These are phyloP conservation scores for Alternaria triticina DNA, from an alignment of 2,329 filamentous ascomycete species.

Conservation along the genomic window DNA sequence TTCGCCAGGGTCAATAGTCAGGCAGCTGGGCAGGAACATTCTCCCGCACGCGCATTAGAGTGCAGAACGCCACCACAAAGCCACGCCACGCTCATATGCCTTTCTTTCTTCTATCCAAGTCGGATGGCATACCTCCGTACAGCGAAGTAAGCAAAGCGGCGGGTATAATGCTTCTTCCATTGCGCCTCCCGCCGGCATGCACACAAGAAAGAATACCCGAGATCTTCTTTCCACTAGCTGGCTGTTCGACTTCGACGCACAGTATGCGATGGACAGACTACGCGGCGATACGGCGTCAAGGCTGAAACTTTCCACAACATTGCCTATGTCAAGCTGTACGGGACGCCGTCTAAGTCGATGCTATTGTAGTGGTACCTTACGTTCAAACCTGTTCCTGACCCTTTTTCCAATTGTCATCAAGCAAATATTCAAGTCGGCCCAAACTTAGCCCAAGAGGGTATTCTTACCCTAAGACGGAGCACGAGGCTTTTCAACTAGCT, in stretches of 20 bases:
- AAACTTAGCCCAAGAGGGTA: conserved; percentile 20
- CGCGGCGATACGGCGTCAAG: neutral
- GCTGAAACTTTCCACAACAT: neutral
- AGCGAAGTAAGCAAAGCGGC: neutral
- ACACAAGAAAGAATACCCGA: conserved; percentile 4
- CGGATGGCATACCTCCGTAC: neutral
- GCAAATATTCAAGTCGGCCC: conserved; percentile 14
- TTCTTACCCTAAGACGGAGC: conserved; percentile 10
- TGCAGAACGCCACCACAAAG: conserved; percentile 5
- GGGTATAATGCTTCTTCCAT: neutral
- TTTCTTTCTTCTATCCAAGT: neutral
- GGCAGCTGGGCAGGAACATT: conserved; percentile 19
- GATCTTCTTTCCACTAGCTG: conserved; percentile 1
- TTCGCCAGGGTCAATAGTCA: neutral
- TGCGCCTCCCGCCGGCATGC: conserved; percentile 5
- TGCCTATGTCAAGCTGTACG: neutral
- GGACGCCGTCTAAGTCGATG: conserved; percentile 5
- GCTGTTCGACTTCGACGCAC: neutral
- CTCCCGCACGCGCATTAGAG: conserved; percentile 23
- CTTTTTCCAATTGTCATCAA: conserved; percentile 5
- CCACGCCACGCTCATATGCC: neutral
- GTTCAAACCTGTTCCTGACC: neutral
- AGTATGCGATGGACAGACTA: neutral
- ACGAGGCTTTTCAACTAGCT: neutral
- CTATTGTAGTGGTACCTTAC: neutral